A percentile compares a stretch with the other conserved stretches of the same genome.
Evolutionary conservation across 345 rosid species (phyloP).

Genomic region (Firmiana major): DNA sequence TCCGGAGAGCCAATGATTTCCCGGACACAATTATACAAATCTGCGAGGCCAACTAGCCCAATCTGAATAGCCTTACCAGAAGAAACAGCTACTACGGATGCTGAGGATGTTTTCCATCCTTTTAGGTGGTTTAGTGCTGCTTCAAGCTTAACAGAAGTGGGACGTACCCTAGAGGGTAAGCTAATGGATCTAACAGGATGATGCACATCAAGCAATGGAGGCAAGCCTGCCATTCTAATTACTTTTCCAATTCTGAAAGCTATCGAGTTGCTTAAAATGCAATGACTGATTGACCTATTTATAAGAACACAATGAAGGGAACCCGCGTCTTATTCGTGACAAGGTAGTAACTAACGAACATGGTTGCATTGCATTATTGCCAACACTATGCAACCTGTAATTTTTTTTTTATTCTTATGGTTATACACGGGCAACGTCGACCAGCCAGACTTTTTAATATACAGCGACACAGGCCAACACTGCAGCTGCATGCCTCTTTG

Average conservation of each 20-base stretch:
- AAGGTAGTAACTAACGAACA: slow-evolving; percentile 17
- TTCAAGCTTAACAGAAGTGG: no score
- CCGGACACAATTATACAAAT: slow-evolving; percentile 37
- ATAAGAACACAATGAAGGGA: no score
- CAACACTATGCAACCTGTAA: slow-evolving; percentile 13
- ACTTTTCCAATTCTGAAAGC: no score
- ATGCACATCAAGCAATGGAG: slow-evolving; percentile 12
- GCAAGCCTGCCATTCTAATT: no score
- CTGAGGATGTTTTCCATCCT: slow-evolving; percentile 26
- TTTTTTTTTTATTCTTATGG: slow-evolving; percentile 9
- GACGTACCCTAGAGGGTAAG: no score
- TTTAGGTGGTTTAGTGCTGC: slow-evolving; percentile 32
- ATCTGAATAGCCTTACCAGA: slow-evolving; percentile 26
- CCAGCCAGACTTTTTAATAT: neutral
- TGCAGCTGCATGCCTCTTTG: slow-evolving; percentile 14
- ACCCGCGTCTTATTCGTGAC: no score
- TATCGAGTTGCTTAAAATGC: no score
- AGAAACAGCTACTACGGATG: slow-evolving; percentile 1
- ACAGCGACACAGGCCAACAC: slow-evolving; percentile 7
- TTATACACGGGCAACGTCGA: slow-evolving; percentile 8
- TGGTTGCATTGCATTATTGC: slow-evolving; percentile 15
- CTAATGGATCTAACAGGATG: slow-evolving; percentile 46
- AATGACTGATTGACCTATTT: no score
- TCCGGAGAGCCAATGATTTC: slow-evolving; percentile 33
- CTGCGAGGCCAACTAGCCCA: slow-evolving; percentile 38